Base-by-base conservation (phyloP, 768 basidiomycete genomes). In the Hygrocybe coccinea region DNA sequence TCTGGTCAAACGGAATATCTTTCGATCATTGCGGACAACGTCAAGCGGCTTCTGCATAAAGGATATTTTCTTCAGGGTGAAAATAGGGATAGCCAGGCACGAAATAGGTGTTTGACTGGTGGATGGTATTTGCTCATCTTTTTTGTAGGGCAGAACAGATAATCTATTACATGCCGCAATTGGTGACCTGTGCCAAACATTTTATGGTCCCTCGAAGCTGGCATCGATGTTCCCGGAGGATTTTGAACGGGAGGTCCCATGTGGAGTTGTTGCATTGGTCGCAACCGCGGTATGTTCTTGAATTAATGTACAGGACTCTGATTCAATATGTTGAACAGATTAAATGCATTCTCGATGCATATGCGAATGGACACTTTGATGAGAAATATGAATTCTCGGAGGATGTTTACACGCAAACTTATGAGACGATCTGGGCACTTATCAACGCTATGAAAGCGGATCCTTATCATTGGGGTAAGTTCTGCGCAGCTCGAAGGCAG, bases 281-380 rank as follows among this genome's bases (percentile, higher is more conserved):
- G 52, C 59, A 45, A 59, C 60, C 14, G 56, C 46, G 43, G 52
- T 61, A 50, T 33, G 44, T 43, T 22, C 25, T 45, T 45, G 33
- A 22, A 11, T n/a, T 34, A n/a, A 22, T 2, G 22, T 49, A n/a
- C 21, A 19, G 19, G 5, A 44, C 21, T 38, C 5, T 43, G 5
- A 38, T 17, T 35, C 25, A 21, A 36, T 48, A 8, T 8, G 33
- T 37, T 7, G 41, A 14, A 21, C 19, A 49, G 48, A 49, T 49
- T 5, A 24, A 34, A 34, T 49, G 48, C 15, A 24, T 19, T 25
- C 15, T 49, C 8, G 11, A 35, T 33, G 48, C 48, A 2, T 35
- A 49, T n/a, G 24, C 9, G 12, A 25, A 24, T 15, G 48, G 48
- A 8, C n/a, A 29, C 17, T 49, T 5, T 19, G 25, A 49, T 25